Base-by-base conservation (phyloP, 129 eudicot genomes). In the Chrysanthemum seticuspe region DNA sequence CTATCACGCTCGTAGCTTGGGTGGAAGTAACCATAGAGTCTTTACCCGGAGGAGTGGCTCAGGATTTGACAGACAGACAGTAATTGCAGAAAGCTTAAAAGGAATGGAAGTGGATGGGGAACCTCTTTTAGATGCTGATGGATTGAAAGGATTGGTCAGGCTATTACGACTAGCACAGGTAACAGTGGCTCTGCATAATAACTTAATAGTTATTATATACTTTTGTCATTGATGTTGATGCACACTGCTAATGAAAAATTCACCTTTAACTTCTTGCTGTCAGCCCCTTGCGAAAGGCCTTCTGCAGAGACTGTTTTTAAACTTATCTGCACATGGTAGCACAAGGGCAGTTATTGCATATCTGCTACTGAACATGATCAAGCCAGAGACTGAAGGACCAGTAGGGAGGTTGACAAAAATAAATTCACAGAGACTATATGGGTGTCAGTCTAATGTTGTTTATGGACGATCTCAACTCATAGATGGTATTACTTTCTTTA, bases 91-190 rank as follows among this genome's bases (percentile, higher is more conserved):
- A 59, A 18, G 64, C 64, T 59, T 59, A 21, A 31, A 13, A 62
- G 48, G n/a, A 4, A 31, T 10, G 7, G 67, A 62, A 27, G 18
- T 31, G 31, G 67, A 62, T 12, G 67, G 67, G 48, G 67, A 29
- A 13, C 48, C 67, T n/a, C 48, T 62, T 3, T 29, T 62, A 27
- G 67, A 62, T 62, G 36, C 18, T 27, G 16, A 62, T 27, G 67
- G 16, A 1, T 15, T 62, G 10, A 62, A 62, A 27, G 49, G 48
- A 29, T 27, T 62, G 48, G 14, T 62, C 48, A 29, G 67, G 48
- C 48, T 62, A 31, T 31, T 62, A 13, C 67, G 67, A 13, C 18
- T 62, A 31, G 21, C 48, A 27, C 67, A 62, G 67, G 67, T 62
- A 29, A 62, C 6, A 31, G 36, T 29, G 10, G 14, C 12, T 59